A percentile compares a stretch with the other conserved stretches of the same genome.
These are phyloP conservation scores for Russula brevipes DNA, from an alignment of 768 basidiomycete genomes.

Conservation along the genomic window DNA sequence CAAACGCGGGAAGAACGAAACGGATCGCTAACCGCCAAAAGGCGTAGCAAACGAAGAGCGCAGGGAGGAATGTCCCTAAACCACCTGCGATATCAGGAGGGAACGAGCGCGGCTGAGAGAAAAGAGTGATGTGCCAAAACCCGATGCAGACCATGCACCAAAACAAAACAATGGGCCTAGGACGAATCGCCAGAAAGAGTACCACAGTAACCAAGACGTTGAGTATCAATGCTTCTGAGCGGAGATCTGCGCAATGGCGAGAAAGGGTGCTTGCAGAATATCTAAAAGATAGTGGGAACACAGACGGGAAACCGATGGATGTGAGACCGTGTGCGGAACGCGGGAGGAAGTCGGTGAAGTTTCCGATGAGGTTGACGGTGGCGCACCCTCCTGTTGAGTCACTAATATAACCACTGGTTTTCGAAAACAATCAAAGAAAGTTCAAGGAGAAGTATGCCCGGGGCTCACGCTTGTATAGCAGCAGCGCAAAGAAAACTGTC, in stretches of 20 bases:
- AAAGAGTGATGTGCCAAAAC: slow-evolving; percentile 79
- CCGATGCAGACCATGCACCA: slow-evolving; percentile 81
- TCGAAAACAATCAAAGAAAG: not conserved
- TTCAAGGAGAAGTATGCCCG: not conserved
- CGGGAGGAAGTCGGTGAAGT: slow-evolving; percentile 65
- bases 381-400: slow-evolving; percentile 73
- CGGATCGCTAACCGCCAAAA: slow-evolving; percentile 76
- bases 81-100: slow-evolving; percentile 69
- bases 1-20: slow-evolving; percentile 67
- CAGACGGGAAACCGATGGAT: slow-evolving; percentile 67
- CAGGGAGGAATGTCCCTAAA: slow-evolving; percentile 72
- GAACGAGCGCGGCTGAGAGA: slow-evolving; percentile 62
- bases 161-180: slow-evolving; percentile 59
- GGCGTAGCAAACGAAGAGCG: slow-evolving; percentile 69
- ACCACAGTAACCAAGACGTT: slow-evolving; percentile 63
- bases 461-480: slow-evolving; percentile 69
- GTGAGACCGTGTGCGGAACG: slow-evolving; percentile 54
- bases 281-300: slow-evolving; percentile 67
- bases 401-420: slow-evolving; percentile 55
- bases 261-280: slow-evolving; percentile 47
- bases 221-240: slow-evolving; percentile 64
- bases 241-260: slow-evolving; percentile 65
- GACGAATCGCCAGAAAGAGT: slow-evolving; percentile 69
- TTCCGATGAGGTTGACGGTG: slow-evolving; percentile 60
- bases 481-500: slow-evolving; percentile 84